Base-by-base conservation (phyloP, 345 rosid genomes). In the Streptanthus diversifolius region DNA sequence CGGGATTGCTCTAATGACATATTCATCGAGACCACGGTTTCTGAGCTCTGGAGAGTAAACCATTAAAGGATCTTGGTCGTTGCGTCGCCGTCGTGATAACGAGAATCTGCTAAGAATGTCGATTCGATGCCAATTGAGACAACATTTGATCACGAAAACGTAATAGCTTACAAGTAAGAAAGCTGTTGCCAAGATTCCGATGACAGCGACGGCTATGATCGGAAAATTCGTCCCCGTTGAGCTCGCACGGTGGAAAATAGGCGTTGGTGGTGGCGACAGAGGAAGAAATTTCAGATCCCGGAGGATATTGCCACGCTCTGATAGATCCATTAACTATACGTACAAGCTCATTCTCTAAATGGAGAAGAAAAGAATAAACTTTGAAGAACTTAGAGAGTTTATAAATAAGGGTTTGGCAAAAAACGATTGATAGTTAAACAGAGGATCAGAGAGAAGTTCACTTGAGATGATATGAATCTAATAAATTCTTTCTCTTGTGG, bases 91-190 rank as follows among this genome's bases (percentile, higher is more conserved):
- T 74, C 91, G 40, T 4, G 97, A 87, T 10, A 86, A 37, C 1
- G 93, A 88, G 78, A 88, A 84, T 18, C 92, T 80, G 14, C 85
- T 33, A 9, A 83, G 72, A 21, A 91, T 66, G 63, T 90, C 92
- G 40, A 88, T 83, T 3, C 87, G 68, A 76, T 88, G 96, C 96
- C 96, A 89, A 35, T 73, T 89, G 11, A 93, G 92, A 77, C 97
- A 89, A 71, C 98, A 93, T 75, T 91, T 91, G 76, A 93, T 89
- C 13, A 84, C 92, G 5, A 91, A 93, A 70, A 93, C 58, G 66
- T 91, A 91, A 63, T 93, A 93, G 84, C 98, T 83, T 22, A 93
- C 88, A 2, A 93, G 86, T 80, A 93, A 77, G 70, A 91, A 89
- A 37, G 87, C 88, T 2, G 95, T 91, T 48, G 96, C 95, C 5